These are phyloP conservation scores for Fusarium devonianum DNA, from an alignment of 2,329 filamentous ascomycete species.

Conservation along the genomic window DNA sequence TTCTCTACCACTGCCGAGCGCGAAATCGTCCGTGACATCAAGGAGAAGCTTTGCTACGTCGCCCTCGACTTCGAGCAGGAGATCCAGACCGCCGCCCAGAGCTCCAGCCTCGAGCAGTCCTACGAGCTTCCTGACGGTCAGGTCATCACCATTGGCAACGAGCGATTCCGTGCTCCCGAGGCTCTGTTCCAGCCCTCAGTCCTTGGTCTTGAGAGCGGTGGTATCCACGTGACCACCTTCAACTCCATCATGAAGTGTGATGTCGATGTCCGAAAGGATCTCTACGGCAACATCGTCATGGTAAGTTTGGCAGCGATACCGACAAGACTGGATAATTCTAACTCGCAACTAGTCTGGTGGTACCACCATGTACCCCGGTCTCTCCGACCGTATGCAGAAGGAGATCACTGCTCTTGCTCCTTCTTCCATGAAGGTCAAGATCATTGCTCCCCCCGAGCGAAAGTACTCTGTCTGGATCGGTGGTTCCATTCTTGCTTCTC, in stretches of 20 bases:
- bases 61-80: slow-evolving; percentile 99
- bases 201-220: slow-evolving; percentile 96
- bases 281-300: slow-evolving; percentile 99
- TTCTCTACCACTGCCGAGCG: slow-evolving; percentile 99
- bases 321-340: slow-evolving; percentile 37
- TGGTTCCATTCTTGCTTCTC: slow-evolving; percentile 99
- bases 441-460: slow-evolving; percentile 99
- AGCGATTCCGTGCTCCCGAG: slow-evolving; percentile 99
- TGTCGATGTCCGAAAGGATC: slow-evolving; percentile 99
- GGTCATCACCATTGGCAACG: slow-evolving; percentile 99
- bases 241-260: slow-evolving; percentile 99
- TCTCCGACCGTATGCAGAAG: slow-evolving; percentile 99
- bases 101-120: slow-evolving; percentile 98
- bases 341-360: slow-evolving; percentile 82
- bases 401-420: slow-evolving; percentile 99
- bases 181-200: slow-evolving; percentile 99
- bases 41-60: slow-evolving; percentile 99
- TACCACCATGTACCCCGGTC: slow-evolving; percentile 99
- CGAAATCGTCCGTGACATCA: slow-evolving; percentile 99
- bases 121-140: slow-evolving; percentile 99
- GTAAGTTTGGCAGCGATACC: slow-evolving; percentile 63
- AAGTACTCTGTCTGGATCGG: slow-evolving; percentile 99
- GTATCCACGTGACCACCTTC: slow-evolving; percentile 99
- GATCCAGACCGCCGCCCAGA: slow-evolving; percentile 99
- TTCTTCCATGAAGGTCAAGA: slow-evolving; percentile 99